A percentile compares a stretch with the other conserved stretches of the same genome.
Conservation (phyloP, 768 basidiomycete genomes). For the Leccinum obscurum region DNA sequence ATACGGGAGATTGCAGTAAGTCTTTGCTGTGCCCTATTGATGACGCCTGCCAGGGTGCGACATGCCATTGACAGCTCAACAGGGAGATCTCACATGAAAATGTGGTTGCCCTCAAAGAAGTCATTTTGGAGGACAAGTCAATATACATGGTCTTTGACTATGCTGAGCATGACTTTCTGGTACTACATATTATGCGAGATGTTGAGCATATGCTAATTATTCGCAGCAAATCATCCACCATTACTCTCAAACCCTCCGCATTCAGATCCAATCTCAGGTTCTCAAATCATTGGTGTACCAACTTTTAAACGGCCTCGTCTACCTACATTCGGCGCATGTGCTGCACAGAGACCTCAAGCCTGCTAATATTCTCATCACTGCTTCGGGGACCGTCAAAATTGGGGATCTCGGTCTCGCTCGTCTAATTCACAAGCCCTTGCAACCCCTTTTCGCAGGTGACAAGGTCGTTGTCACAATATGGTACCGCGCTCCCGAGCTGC, state of each 20-base stretch:
- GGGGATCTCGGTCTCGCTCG: constrained; percentile 97
- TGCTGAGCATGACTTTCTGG: constrained; percentile 97
- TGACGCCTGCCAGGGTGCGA: constrained; percentile 16
- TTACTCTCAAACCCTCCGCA: constrained; percentile 87
- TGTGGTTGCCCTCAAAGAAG: constrained; percentile 87
- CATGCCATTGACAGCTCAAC: constrained; percentile 62
- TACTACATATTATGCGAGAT: constrained; percentile 27
- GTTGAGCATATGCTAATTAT: not conserved
- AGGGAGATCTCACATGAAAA: constrained; percentile 90
- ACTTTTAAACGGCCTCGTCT: constrained; percentile 89
- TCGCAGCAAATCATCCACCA: constrained; percentile 97
- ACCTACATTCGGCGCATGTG: constrained; percentile 93
- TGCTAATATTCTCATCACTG: constrained; percentile 95
- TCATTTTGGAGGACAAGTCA: constrained; percentile 96
- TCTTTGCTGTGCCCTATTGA: constrained; percentile 1
- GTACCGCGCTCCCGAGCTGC: constrained; percentile 96
- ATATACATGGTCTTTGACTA: constrained; percentile 99
- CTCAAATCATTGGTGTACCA: constrained; percentile 95
- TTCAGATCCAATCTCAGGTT: constrained; percentile 69
- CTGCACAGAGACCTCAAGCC: constrained; percentile 98
- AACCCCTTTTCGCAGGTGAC: constrained; percentile 89
- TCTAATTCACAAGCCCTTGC: constrained; percentile 87
- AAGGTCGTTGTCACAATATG: constrained; percentile 99
- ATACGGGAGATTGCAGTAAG: constrained; percentile 93
- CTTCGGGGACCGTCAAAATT: constrained; percentile 89